Conservation (phyloP, 768 basidiomycete species). For the Tylopilus sp. region DNA sequence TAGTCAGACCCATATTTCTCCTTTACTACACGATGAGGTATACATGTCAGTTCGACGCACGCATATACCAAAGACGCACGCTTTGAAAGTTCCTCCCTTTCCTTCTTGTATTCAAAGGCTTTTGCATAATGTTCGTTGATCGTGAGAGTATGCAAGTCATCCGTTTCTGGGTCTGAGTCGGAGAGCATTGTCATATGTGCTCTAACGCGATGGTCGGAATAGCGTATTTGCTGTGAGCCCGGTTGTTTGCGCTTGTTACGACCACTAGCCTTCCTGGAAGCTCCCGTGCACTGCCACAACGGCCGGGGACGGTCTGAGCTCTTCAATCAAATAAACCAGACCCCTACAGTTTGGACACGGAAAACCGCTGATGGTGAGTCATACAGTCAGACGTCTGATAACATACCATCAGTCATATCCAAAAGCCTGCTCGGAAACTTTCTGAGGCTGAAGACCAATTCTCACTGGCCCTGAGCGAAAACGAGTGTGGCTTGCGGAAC, state of each 20-base stretch:
- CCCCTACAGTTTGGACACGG: no score
- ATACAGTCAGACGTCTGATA: no score
- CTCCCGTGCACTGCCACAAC: no score
- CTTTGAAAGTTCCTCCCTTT: conserved; percentile 79
- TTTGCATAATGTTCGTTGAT: conserved; percentile 79
- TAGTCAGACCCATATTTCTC: conserved; percentile 82
- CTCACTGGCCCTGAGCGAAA: no score
- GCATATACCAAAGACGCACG: conserved; percentile 42
- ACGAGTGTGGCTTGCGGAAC: no score
- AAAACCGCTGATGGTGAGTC: no score
- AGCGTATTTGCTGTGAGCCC: neutral
- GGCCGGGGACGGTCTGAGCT: no score
- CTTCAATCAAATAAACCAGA: no score
- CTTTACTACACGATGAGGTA: conserved; percentile 50
- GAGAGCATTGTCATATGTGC: conserved; percentile 36
- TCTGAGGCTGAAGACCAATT: no score
- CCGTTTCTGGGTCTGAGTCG: conserved; percentile 46
- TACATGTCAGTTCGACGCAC: neutral
- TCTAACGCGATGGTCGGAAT: neutral
- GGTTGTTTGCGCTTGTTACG: conserved; percentile 23
- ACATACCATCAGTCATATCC: no score
- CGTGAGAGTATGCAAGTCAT: conserved; percentile 48
- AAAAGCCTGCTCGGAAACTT: no score
- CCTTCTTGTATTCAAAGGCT: conserved; percentile 79
- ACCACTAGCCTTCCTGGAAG: conserved; percentile 12